Conservation (phyloP, 257 asterid genomes). For the Scutellaria baicalensis region DNA sequence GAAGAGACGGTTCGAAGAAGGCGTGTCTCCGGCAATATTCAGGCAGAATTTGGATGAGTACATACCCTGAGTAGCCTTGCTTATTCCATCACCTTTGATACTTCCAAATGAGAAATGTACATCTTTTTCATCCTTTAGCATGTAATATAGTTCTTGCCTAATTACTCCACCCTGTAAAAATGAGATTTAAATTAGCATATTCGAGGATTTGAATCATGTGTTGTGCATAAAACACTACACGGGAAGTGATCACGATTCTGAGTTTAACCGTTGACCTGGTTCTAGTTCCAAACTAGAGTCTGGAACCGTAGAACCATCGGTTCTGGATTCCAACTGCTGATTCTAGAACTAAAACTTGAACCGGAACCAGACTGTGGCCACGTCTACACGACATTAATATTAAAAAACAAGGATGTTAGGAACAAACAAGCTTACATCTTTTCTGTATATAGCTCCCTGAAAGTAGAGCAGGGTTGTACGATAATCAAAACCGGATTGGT, state of each 20-base stretch:
- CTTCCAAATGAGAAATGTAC: slow-evolving; percentile 73
- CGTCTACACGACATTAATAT: no score
- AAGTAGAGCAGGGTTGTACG: slow-evolving; percentile 68
- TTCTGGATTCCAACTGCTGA: no score
- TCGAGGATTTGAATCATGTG: no score
- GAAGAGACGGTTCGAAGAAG: slow-evolving; percentile 79
- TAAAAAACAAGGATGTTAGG: no score
- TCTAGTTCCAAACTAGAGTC: no score
- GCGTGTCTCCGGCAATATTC: slow-evolving; percentile 80
- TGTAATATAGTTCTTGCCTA: slow-evolving; percentile 58
- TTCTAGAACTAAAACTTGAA: no score
- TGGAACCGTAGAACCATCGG: no score
- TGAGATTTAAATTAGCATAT: neutral
- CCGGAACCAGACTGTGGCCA: no score
- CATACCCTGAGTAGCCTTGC: slow-evolving; percentile 57
- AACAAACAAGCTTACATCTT: slow-evolving; percentile 46
- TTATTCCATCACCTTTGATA: slow-evolving; percentile 47
- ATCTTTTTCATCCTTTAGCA: slow-evolving; percentile 59
- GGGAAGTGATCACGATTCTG: no score
- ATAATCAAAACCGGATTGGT: slow-evolving; percentile 40
- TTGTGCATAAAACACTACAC: neutral
- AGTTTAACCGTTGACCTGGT: no score
- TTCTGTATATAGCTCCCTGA: slow-evolving; percentile 83
- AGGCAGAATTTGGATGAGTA: slow-evolving; percentile 71
- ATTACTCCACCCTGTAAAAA: slow-evolving; percentile 56